Percentiles rank a stretch among this genome's conserved stretches.
phyloP scores from a whole-genome alignment of 1,284 basidiomycete genomes.

The Rhodotorula sp. region DNA sequence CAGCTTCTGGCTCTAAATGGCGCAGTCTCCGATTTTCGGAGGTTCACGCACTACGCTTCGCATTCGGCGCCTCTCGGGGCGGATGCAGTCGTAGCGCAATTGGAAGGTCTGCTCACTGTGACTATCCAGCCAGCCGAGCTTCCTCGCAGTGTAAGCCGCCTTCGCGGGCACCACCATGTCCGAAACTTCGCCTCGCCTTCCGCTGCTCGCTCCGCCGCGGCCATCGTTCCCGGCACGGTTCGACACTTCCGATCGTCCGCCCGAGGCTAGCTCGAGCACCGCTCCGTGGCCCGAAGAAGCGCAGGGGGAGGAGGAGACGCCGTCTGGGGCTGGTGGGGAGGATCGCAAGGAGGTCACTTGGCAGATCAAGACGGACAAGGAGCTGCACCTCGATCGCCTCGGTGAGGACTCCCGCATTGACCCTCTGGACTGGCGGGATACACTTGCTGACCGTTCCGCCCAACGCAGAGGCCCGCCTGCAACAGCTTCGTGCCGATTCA shows the following conservation, averaged over 20 bases:
- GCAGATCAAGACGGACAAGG: conserved; percentile 16
- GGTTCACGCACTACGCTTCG: no score
- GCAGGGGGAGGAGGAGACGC: neutral
- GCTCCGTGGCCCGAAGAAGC: neutral
- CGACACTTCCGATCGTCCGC: neutral
- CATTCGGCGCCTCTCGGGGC: no score
- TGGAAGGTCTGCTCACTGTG: no score
- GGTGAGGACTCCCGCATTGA: neutral
- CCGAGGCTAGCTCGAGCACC: neutral
- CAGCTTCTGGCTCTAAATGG: no score
- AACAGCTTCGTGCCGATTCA: neutral
- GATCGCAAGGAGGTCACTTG: neutral
- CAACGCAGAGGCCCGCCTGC: conserved; percentile 10
- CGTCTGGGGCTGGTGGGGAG: neutral
- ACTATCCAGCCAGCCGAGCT: no score
- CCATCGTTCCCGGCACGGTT: conserved; percentile 14
- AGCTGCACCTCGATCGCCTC: conserved; percentile 20
- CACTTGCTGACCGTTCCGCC: neutral
- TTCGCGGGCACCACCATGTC: neutral
- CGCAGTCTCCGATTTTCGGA: no score
- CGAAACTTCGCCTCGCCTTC: neutral
- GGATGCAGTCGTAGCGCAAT: no score
- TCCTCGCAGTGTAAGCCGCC: no score
- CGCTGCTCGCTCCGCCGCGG: conserved; percentile 7
- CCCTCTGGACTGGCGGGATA: no score